Percentiles rank a stretch among this genome's conserved stretches.
phyloP scores from a whole-genome alignment of 2,329 filamentous ascomycete genomes.

The Cadophora sp. region DNA sequence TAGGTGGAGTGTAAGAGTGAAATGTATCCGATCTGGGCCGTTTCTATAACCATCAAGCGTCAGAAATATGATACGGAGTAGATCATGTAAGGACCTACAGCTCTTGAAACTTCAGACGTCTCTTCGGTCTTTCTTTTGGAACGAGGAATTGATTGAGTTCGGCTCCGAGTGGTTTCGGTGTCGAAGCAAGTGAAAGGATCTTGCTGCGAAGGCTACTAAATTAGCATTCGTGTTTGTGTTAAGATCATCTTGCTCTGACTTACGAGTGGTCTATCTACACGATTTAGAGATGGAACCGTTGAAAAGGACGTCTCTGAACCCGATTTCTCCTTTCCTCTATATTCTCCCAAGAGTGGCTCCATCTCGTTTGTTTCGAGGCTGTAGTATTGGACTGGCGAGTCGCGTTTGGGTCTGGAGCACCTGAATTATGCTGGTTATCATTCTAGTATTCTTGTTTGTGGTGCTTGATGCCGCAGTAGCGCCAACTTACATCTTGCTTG shows the following conservation, averaged over 20 bases:
- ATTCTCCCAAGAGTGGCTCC: neutral
- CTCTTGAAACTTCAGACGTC: neutral
- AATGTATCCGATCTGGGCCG: neutral
- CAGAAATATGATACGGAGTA: neutral
- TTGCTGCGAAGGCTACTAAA: neutral
- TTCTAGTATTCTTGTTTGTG: neutral
- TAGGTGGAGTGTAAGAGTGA: neutral
- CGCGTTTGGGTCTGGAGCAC: neutral
- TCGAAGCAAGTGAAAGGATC: neutral
- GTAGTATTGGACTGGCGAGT: neutral
- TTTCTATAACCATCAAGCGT: neutral
- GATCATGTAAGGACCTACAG: neutral
- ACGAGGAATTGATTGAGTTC: neutral
- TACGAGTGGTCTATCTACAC: neutral
- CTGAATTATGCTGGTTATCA: neutral
- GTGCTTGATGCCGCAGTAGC: neutral
- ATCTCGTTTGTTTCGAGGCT: neutral
- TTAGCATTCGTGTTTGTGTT: too few species aligned
- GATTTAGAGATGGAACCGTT: neutral
- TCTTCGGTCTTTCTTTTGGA: slow-evolving; percentile 1
- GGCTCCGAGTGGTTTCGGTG: neutral
- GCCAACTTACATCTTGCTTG: neutral
- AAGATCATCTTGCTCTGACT: neutral
- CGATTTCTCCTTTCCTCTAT: neutral
- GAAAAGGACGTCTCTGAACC: neutral